Base-by-base conservation (phyloP, 495 filamentous ascomycete genomes). In the Penicillium canariense region DNA sequence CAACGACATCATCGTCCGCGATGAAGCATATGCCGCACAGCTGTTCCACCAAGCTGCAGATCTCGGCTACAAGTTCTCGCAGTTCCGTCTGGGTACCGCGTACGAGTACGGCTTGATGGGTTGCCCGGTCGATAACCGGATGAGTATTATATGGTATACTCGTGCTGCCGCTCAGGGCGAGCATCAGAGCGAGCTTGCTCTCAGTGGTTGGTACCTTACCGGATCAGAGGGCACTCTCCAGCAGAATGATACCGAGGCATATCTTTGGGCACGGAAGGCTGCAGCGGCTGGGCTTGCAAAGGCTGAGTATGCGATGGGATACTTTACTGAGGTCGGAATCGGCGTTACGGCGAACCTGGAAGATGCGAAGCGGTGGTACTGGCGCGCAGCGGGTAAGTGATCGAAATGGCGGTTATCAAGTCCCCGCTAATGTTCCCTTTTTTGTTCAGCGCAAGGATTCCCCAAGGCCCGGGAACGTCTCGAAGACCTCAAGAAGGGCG, bases 331-430 rank as follows among this genome's bases (percentile, higher is more conserved):
- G 70, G 87, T 91, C 27, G 94, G 94, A 0, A 97, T 98, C 58
- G 94, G 94, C n/a, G 83, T 87, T 46, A 77, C 84, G 25, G 82
- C 87, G 4, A 91, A 91, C 67, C 54, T 96, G 57, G 94, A 98
- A 62, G 94, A 96, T 73, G 94, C 93, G 17, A 96, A 96, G 76
- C 81, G 90, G 62, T 98, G 94, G 94, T 98, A 98, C 75, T 96
- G 91, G 82, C 82, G 92, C 72, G 91, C 94, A 75, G 94, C 94
- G 72, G 88, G 94, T 97, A 73, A 85, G 93, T 87, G n/a, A 46
- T n/a, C 9, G 8, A 2, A 1, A 17, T 20, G 12, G 17, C n/a
- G 25, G 2, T 6, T 35, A 54, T 51, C 15, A 31, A 31, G 17
- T 40, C 46, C 53, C 8, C 42, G 27, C 12, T 23, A 34, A 42